A percentile compares a stretch with the other conserved stretches of the same genome.
Evolutionary conservation across 768 basidiomycete species (phyloP).

Genomic region (Porphyrellus cyaneotinctus): DNA sequence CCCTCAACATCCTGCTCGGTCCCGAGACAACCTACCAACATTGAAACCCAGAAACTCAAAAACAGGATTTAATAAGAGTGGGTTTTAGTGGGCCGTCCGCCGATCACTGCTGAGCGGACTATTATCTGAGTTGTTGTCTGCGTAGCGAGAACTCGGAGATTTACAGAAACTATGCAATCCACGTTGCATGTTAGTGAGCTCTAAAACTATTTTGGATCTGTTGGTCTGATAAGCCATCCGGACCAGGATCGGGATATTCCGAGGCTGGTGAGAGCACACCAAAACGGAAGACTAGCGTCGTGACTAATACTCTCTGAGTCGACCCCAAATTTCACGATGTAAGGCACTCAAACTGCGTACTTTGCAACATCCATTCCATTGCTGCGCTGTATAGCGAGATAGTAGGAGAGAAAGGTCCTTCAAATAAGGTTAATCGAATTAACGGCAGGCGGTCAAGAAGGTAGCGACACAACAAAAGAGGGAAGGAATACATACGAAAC

Average conservation of each 20-base stretch:
- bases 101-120: conserved; percentile 12
- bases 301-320: too few relatives aligned
- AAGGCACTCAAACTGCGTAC: neutral
- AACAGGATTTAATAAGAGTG: conserved; percentile 1
- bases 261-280: too few relatives aligned
- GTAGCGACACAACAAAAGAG: conserved; percentile 4
- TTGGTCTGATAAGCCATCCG: neutral
- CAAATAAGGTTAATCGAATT: conserved; percentile 8
- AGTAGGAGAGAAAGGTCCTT: conserved; percentile 2
- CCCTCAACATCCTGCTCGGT: neutral
- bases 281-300: too few relatives aligned
- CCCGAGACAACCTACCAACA: conserved; percentile 1
- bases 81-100: neutral
- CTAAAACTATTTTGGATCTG: neutral
- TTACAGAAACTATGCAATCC: too few relatives aligned
- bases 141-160: neutral
- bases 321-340: neutral
- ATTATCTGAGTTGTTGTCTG: conserved; percentile 5
- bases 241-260: neutral
- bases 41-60: conserved; percentile 8
- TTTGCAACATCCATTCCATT: neutral
- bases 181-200: too few relatives aligned
- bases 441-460: conserved; percentile 19
- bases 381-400: too few relatives aligned
- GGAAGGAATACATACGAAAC: conserved; percentile 22